A percentile compares a stretch with the other conserved stretches of the same genome.
These are phyloP conservation scores for Leptosphaerulina australis DNA, from an alignment of 2,329 filamentous ascomycete genomes.

Conservation along the genomic window DNA sequence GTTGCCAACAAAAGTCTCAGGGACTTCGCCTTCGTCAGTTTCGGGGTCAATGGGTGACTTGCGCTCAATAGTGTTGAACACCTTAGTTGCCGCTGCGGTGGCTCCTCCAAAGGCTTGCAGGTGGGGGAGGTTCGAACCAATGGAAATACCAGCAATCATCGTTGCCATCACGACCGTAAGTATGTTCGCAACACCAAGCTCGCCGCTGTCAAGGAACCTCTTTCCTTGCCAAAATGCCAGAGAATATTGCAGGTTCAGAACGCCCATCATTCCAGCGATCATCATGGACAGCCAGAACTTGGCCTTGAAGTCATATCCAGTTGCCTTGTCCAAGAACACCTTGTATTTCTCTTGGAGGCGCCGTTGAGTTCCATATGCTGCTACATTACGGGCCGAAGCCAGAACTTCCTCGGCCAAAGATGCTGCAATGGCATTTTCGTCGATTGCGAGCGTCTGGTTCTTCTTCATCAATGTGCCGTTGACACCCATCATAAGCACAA, in stretches of 20 bases:
- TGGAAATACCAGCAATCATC: slow-evolving; percentile 89
- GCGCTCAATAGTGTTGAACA: slow-evolving; percentile 92
- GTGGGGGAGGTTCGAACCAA: slow-evolving; percentile 76
- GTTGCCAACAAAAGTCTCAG: slow-evolving; percentile 74
- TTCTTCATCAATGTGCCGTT: slow-evolving; percentile 78
- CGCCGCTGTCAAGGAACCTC: slow-evolving; percentile 61
- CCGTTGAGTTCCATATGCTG: slow-evolving; percentile 91
- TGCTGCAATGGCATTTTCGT: slow-evolving; percentile 82
- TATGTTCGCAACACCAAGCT: slow-evolving; percentile 71
- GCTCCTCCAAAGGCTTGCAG: slow-evolving; percentile 84
- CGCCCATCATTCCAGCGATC: slow-evolving; percentile 81
- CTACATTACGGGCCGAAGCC: slow-evolving; percentile 88
- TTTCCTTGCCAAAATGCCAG: slow-evolving; percentile 56
- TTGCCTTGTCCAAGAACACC: slow-evolving; percentile 71
- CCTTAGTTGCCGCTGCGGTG: slow-evolving; percentile 84
- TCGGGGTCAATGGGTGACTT: slow-evolving; percentile 81
- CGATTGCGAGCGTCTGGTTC: slow-evolving; percentile 73
- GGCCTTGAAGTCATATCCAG: slow-evolving; percentile 75
- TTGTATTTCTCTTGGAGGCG: slow-evolving; percentile 90
- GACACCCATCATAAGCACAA: slow-evolving; percentile 76
- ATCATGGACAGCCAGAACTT: slow-evolving; percentile 77
- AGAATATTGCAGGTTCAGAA: slow-evolving; percentile 75
- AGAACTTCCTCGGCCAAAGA: slow-evolving; percentile 93
- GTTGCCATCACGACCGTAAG: slow-evolving; percentile 87
- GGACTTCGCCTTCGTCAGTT: slow-evolving; percentile 70